phyloP scores from a whole-genome alignment of 768 basidiomycete species.

The Sarcomyxa edulis region DNA sequence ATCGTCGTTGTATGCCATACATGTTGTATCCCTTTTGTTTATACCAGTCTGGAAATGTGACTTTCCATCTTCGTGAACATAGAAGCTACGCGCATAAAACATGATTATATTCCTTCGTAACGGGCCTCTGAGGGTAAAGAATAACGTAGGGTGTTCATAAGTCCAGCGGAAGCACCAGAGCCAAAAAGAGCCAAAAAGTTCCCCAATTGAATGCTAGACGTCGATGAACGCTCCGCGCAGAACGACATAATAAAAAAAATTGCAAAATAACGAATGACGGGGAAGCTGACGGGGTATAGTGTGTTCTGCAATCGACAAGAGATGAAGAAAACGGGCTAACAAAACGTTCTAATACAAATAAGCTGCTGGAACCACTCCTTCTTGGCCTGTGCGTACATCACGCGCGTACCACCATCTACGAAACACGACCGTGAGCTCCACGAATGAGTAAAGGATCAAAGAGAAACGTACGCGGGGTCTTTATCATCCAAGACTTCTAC shows the following conservation, averaged over 20 bases:
- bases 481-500: conserved; percentile 76
- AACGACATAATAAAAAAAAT: conserved; percentile 7
- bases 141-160: too few relatives aligned
- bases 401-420: conserved; percentile 92
- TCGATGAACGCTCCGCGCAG: neutral
- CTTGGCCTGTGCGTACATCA: conserved; percentile 70
- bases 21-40: conserved; percentile 1
- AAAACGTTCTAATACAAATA: conserved; percentile 70
- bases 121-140: too few relatives aligned
- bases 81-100: conserved; percentile 7
- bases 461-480: conserved; percentile 63
- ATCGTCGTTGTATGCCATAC: too few relatives aligned
- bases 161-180: too few relatives aligned
- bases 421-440: conserved; percentile 11
- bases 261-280: conserved; percentile 8
- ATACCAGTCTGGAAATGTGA: conserved; percentile 7
- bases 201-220: too few relatives aligned
- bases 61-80: neutral
- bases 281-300: neutral
- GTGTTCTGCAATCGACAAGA: conserved; percentile 5
- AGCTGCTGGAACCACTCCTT: conserved; percentile 89
- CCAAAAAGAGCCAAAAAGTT: too few relatives aligned
- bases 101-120: neutral
- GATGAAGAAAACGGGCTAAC: conserved; percentile 32
- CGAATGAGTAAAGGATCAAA: neutral